Base-by-base conservation (phyloP, 371 early-diverging fungal genomes). In the Apophysomyces sp. region DNA sequence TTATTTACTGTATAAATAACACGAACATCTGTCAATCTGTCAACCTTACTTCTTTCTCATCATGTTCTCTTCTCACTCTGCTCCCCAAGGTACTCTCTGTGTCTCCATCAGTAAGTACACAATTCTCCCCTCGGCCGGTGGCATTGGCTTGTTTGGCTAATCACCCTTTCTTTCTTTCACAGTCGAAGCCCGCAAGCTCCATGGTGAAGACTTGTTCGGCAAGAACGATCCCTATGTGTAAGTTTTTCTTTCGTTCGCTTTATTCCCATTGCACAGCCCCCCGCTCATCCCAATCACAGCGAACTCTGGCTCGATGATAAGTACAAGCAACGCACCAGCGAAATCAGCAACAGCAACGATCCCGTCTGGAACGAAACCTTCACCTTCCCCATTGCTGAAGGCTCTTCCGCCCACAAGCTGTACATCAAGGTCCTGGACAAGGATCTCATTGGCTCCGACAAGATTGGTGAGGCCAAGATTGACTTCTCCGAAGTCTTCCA, bases 351-450 rank as follows among this genome's bases (percentile, higher is more conserved):
- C 54, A 65, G 66, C 24, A 76, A 75, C 55, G 64, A 75, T 44
- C 79, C 79, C 15, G 76, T 73, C 29, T 78, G 67, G 67, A 70
- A 78, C 61, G 68, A 74, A 62, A 71, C 76, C 4, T 78, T 78
- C 57, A 67, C 71, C 15, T 78, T 78, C 64, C 71, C 67, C 49
- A 62, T 78, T 30, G 55, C 53, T 0, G 57, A 67, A 58, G 71
- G 72, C 24, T 65, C 68, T 12, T 63, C 63, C 29, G 60, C 57
- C 29, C 73, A 78, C 55, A 72, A 74, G 56, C 57, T 78, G 26
- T 60, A 73, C 24, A 58, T 76, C 32, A 63, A 73, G 61, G 76
- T 78, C 34, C 32, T 61, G 9, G 79, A 78, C 61, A 73, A 74
- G 62, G 79, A 78, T 54, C 3, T 55, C 11, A 31, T 69, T 36